phyloP scores from a whole-genome alignment of 2,329 filamentous ascomycete genomes.

The Colletotrichum sp. region DNA sequence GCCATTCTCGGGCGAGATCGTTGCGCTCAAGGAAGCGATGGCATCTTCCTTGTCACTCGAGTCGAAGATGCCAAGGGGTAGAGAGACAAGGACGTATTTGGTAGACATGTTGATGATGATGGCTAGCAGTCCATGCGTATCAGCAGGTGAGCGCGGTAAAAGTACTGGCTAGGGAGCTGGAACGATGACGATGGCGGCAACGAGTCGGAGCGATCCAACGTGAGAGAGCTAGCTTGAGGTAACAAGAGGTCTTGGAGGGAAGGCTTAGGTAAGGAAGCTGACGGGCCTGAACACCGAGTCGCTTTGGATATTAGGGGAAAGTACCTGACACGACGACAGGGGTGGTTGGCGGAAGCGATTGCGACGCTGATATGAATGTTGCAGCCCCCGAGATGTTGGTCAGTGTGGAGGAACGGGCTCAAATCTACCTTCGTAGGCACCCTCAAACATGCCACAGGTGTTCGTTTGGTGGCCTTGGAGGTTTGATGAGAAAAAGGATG shows the following conservation, averaged over 20 bases:
- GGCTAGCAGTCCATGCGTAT: conserved; percentile 8
- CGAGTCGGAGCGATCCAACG: background rate
- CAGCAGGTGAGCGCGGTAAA: background rate
- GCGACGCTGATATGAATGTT: background rate
- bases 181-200: background rate
- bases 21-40: conserved; percentile 74
- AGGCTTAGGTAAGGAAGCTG: background rate
- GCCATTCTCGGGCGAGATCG: conserved; percentile 76
- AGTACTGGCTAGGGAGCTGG: background rate
- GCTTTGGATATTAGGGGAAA: background rate
- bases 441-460: background rate
- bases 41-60: conserved; percentile 83
- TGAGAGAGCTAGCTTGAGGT: background rate
- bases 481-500: background rate
- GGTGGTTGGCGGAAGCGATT: background rate
- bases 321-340: background rate
- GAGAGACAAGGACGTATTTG: conserved; percentile 87
- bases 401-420: background rate
- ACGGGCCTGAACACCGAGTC: background rate
- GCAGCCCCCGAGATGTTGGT: background rate
- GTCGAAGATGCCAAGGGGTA: conserved; percentile 86
- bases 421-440: background rate
- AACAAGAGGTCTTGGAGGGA: background rate
- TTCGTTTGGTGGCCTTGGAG: background rate
- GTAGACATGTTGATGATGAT: conserved; percentile 42